Evolutionary conservation across 2,329 filamentous ascomycete genomes (phyloP).

Genomic region (Scytalidium lignicola): DNA sequence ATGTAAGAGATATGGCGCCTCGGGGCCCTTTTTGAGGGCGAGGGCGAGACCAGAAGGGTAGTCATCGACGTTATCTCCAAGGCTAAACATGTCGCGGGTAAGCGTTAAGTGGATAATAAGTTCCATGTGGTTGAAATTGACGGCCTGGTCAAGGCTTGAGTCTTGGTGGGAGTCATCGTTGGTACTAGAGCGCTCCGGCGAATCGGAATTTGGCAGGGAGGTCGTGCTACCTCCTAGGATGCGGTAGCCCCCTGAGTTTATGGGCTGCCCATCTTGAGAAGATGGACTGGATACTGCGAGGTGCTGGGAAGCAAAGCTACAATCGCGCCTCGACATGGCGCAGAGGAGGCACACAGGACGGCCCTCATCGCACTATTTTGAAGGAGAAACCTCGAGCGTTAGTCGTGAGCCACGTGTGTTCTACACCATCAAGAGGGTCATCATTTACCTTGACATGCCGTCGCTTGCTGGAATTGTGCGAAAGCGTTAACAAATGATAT

Average conservation of each 20-base stretch:
- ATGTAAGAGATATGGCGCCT: slow-evolving; percentile 31
- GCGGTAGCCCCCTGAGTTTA: slow-evolving; percentile 1
- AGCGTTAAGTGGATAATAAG: slow-evolving; percentile 28
- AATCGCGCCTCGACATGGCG: slow-evolving; percentile 22
- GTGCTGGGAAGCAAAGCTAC: slow-evolving; percentile 16
- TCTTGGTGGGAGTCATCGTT: no score
- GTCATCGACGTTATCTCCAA: slow-evolving; percentile 17
- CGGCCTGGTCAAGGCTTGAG: no score
- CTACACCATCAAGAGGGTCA: no score
- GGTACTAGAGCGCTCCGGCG: no score
- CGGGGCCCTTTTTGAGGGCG: slow-evolving; percentile 19
- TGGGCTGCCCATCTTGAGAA: slow-evolving; percentile 1
- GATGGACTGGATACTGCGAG: slow-evolving; percentile 2
- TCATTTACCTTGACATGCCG: slow-evolving; percentile 27
- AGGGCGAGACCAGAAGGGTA: slow-evolving; percentile 12
- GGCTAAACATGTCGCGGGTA: slow-evolving; percentile 20
- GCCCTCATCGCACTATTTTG: slow-evolving; percentile 24
- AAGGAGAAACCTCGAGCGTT: no score
- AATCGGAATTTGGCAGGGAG: no score
- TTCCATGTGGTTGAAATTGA: slow-evolving; percentile 32
- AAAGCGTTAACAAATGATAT: no score
- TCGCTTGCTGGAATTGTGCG: slow-evolving; percentile 27
- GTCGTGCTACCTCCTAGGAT: no score
- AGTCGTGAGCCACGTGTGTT: no score
- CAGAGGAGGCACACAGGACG: slow-evolving; percentile 25